Base-by-base conservation (phyloP, 768 basidiomycete genomes). In the Mycena latifolia region DNA sequence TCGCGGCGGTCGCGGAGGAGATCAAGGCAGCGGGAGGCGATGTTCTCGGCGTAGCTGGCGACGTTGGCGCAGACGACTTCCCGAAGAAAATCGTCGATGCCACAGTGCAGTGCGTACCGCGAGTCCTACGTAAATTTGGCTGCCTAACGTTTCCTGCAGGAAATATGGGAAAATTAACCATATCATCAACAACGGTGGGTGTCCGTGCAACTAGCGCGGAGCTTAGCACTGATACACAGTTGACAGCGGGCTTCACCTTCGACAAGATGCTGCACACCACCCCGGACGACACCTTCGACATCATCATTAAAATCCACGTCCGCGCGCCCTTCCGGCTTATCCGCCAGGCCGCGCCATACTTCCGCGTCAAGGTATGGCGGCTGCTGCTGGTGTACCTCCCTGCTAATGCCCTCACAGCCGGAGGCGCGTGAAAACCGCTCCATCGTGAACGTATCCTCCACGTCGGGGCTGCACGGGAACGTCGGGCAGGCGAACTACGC, bases 201-300 rank as follows among this genome's bases (percentile, higher is more conserved):
- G 4, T n/a, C 33, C 22, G 1, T 35, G 6, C 35, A 25, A 33
- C 29, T 67, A 2, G 25, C 22, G 9, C 5, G 45, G 24, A 18
- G 10, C 14, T 43, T 15, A 15, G 37, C n/a, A n/a, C 15, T 14
- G 43, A 45, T 45, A n/a, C 4, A 5, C 4, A 9, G 7, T 4
- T 39, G 37, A 45, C 43, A 88, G 89, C 90, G 51, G 90, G 89
- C 52, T 93, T 93, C 80, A 92, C 92, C 9, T 92, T 85, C 71
- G 92, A 94, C 84, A 91, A 90, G 77, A 95, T 95, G 94, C 81
- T 94, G 41, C 93, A 94, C 79, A 93, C 92, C 7, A 93, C 90
- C 65, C 89, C 91, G 3, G 94, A 95, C 78, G 92, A 94, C 47
- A 85, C 88, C 2, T 95, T 87, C 75, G 90, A 93, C 66, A 83